Evolutionary conservation across 2,329 filamentous ascomycete genomes (phyloP), one percentile per base, ranked within the genome.

Genomic region (Scedosporium apiospermum): DNA sequence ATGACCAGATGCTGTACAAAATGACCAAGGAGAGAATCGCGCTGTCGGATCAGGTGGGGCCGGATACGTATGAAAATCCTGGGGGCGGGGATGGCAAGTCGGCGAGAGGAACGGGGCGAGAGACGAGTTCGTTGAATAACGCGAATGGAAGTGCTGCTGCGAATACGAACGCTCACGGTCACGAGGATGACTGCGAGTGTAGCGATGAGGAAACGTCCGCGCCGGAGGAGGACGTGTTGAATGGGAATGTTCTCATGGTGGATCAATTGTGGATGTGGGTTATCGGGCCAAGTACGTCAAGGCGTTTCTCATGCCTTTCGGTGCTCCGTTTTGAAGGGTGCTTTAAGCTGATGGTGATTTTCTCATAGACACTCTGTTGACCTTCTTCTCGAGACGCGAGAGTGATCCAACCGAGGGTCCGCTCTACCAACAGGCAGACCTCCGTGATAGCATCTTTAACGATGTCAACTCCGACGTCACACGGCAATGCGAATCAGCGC

Each of bases 1-100:
- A 86, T 53, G 85, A 88, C 51, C 85, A 88, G 69, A 87, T 88
- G 82, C 72, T 88, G 6, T 88, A 87, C 70, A 88, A 88, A 66
- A 73, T 87, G 1, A 86, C 83, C 1, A 85, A 84, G 66, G 74
- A 81, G 62, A 71, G 61, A 12, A 58, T 62, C 14, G 5, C 61
- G 21, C 44, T 58, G 14, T 62, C 61, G 23, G 61, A 62, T 34
- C 53, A 58, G 27, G 61, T 57, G 7, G 61, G 61, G 61, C 51
- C 41, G 10, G 60, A 61, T n/a, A 57, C 60, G 16, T 61, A 61
- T 44, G 60, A 61, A 16, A 18, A 41, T 23, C 10, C 59, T 64
- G n/a, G 62, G 58, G 42, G 67, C 62, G 63, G 69, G 44, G 7
- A 70, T n/a, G 18, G 18, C 5, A 55, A 55, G 60, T 42, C 64